Conservation (phyloP, 441 rosid species). For the Sinapis alba region DNA sequence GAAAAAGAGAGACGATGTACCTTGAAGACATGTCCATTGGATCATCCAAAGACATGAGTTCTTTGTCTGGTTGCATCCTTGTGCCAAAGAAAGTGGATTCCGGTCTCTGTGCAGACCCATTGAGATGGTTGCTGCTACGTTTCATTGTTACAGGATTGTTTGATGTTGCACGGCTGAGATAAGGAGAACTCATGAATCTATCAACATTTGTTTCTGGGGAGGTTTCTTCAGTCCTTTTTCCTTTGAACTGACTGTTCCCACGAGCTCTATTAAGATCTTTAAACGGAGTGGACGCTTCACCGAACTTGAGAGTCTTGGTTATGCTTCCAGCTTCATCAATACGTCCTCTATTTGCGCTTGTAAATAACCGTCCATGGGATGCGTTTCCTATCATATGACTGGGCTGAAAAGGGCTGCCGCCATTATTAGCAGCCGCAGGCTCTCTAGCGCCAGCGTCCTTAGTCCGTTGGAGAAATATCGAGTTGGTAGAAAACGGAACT, state of each 20-base stretch:
- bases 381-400: slow-evolving; percentile 37
- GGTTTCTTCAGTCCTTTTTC: slow-evolving; percentile 38
- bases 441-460: slow-evolving; percentile 31
- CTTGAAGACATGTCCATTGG: slow-evolving; percentile 60
- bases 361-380: slow-evolving; percentile 46
- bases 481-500: slow-evolving; percentile 42
- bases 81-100: slow-evolving; percentile 43
- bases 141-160: slow-evolving; percentile 41
- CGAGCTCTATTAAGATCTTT: slow-evolving; percentile 45
- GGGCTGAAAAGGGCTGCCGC: slow-evolving; percentile 46
- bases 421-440: slow-evolving; percentile 45
- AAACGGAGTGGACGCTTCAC: slow-evolving; percentile 45
- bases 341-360: slow-evolving; percentile 46
- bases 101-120: slow-evolving; percentile 42
- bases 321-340: slow-evolving; percentile 42
- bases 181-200: slow-evolving; percentile 50
- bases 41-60: slow-evolving; percentile 46
- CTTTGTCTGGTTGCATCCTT: slow-evolving; percentile 46
- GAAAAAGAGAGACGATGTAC: slow-evolving; percentile 41
- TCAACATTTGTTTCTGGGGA: slow-evolving; percentile 53
- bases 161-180: slow-evolving; percentile 42
- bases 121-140: slow-evolving; percentile 44
- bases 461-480: slow-evolving; percentile 45
- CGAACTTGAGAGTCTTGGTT: slow-evolving; percentile 36
- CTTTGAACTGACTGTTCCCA: slow-evolving; percentile 40